Conservation (phyloP, 2,329 filamentous ascomycete species). For the Beauveria caledonica region DNA sequence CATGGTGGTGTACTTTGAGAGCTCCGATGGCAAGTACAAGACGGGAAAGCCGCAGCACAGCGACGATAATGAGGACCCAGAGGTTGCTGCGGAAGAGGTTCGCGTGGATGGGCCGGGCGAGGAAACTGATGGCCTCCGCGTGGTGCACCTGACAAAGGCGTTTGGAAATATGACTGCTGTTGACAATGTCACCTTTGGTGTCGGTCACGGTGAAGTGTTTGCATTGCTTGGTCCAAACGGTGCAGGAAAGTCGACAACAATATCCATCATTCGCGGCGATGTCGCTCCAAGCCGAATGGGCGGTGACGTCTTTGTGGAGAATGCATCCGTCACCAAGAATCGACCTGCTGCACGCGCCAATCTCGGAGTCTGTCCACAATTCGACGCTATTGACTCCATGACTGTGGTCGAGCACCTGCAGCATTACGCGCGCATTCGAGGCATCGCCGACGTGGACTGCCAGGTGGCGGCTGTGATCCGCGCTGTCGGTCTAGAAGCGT, state of each 20-base stretch:
- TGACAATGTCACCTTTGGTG: conserved; percentile 62
- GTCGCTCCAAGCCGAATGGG: conserved; percentile 45
- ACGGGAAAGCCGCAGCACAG: conserved; percentile 14
- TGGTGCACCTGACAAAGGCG: conserved; percentile 58
- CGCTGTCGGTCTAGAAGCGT: conserved; percentile 56
- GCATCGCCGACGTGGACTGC: conserved; percentile 44
- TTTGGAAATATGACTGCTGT: conserved; percentile 60
- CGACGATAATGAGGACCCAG: conserved; percentile 18
- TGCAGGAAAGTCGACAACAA: conserved; percentile 66
- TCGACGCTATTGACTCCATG: conserved; percentile 67
- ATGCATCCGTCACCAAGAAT: conserved; percentile 54
- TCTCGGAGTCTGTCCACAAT: conserved; percentile 65
- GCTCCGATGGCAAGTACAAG: conserved; percentile 35
- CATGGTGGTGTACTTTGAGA: conserved; percentile 67
- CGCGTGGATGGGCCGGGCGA: conserved; percentile 21
- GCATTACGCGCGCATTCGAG: conserved; percentile 66
- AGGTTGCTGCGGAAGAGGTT: conserved; percentile 18
- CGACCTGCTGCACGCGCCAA: conserved; percentile 54
- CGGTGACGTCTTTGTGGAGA: conserved; percentile 62
- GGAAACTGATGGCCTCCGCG: conserved; percentile 45
- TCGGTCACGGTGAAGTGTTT: conserved; percentile 61
- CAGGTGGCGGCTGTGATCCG: conserved; percentile 58
- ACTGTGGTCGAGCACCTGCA: conserved; percentile 62
- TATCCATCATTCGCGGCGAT: conserved; percentile 66
- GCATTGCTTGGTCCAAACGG: conserved; percentile 71